Conservation (phyloP, 2,329 filamentous ascomycete genomes). For the Xylaria sp. region DNA sequence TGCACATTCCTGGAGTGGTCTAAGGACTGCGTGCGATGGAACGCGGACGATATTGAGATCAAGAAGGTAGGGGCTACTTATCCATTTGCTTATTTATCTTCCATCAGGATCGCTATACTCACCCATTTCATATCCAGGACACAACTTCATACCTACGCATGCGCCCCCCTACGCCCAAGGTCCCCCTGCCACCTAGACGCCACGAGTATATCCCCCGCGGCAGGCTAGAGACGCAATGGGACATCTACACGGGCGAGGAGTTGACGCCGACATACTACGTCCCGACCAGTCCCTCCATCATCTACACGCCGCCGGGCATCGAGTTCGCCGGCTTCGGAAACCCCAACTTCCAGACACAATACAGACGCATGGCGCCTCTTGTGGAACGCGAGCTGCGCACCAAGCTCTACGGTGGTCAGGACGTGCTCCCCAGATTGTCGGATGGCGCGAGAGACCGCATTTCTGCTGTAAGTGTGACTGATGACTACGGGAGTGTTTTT, state of each 20-base stretch:
- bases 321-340: constrained; percentile 29
- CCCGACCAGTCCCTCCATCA: constrained; percentile 42
- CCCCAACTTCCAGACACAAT: constrained; percentile 42
- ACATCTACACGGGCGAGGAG: constrained; percentile 42
- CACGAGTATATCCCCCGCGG: neutral
- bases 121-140: constrained; percentile 12
- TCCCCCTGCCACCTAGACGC: constrained; percentile 8
- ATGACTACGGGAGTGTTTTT: neutral
- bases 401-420: constrained; percentile 31
- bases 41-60: constrained; percentile 34
- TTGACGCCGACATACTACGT: constrained; percentile 43
- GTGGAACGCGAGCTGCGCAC: constrained; percentile 41
- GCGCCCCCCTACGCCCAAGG: constrained; percentile 39
- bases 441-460: constrained; percentile 36
- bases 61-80: constrained; percentile 55
- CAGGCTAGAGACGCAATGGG: constrained; percentile 40
- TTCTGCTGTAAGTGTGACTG: constrained; percentile 37
- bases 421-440: neutral
- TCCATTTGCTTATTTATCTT: neutral
- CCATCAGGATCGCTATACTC: neutral
- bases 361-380: constrained; percentile 49
- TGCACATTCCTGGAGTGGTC: constrained; percentile 55
- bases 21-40: constrained; percentile 50
- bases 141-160: constrained; percentile 26
- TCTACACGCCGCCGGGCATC: constrained; percentile 42